These are phyloP conservation scores for Beauveria sp. DNA, from an alignment of 2,329 filamentous ascomycete species.

Conservation along the genomic window DNA sequence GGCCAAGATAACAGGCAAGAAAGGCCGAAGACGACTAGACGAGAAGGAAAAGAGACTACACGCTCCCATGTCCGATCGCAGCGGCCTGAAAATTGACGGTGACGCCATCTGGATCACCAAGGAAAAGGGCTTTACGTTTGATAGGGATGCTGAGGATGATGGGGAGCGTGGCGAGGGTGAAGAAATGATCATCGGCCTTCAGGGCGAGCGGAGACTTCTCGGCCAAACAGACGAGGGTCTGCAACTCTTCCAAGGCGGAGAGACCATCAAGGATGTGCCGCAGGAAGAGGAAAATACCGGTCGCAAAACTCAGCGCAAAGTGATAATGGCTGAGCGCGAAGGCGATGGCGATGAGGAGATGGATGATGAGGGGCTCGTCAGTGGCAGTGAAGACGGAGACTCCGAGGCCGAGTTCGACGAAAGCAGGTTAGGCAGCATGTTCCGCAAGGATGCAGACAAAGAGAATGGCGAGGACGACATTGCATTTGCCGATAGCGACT, in stretches of 20 bases:
- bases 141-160: constrained; percentile 54
- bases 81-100: constrained; percentile 90
- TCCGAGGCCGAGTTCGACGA: constrained; percentile 52
- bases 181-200: constrained; percentile 85
- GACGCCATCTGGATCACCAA: constrained; percentile 86
- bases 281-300: constrained; percentile 49
- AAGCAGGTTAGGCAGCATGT: constrained; percentile 53
- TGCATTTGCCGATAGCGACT: constrained; percentile 93
- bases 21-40: constrained; percentile 69
- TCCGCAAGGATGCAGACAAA: constrained; percentile 44
- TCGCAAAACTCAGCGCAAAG: constrained; percentile 50
- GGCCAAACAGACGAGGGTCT: constrained; percentile 78
- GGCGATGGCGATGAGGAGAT: constrained; percentile 51
- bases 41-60: constrained; percentile 97
- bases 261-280: constrained; percentile 50
- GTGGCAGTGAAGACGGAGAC: constrained; percentile 45
- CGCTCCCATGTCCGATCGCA: constrained; percentile 96
- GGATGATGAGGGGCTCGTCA: constrained; percentile 46
- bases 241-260: constrained; percentile 75
- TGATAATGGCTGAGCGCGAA: constrained; percentile 53
- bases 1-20: constrained; percentile 78
- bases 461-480: constrained; percentile 60
- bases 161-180: constrained; percentile 82
- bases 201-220: constrained; percentile 72
- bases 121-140: constrained; percentile 68